Evolutionary conservation across 148 eudicot species (phyloP), one percentile per base, ranked within the genome.

Genomic region (Fagopyrum esculentum): DNA sequence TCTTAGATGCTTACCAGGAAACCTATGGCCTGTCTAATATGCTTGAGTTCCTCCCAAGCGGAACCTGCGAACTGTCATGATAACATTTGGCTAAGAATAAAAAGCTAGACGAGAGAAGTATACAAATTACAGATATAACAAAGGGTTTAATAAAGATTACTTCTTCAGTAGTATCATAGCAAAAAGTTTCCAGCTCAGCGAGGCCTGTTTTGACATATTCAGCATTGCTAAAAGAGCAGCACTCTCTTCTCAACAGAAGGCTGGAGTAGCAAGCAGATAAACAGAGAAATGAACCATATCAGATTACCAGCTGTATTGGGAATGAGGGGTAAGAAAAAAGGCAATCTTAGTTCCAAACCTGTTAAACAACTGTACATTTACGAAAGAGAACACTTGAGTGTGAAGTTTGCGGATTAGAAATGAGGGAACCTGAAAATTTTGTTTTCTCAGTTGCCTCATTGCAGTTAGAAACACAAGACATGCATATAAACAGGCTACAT

Each of bases 11-110:
- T 49, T 90, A 93, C 96, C 96, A 93, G 81, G 80, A 93, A 93
- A 66, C 92, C 96, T 77, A 93, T 90, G 66, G 96, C 90, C 78
- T 93, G 98, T 79, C 96, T 87, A 50, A 93, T 90, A 80, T 93
- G 96, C 87, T 84, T 90, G 70, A 93, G 93, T 84, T 93, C 96
- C 77, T 93, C 96, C 98, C 98, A 93, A 47, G 98, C 86, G 2
- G 89, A 77, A 61, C 98, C 98, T 79, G 88, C 84, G 84, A 82
- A 86, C 98, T 92, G 96, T 17, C 79, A 82, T 55, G 69, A 69
- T 16, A 40, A 73, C 77, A 19, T 50, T 69, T 69, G 13, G 69
- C 73, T 82, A 60, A 81, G 84, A 74, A 75, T 78, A 43, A 54
- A 56, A 73, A 55, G 35, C 43, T 26, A 63, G 50, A 73, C 48